Base-by-base conservation (phyloP, 768 basidiomycete genomes). In the Auricularia auricula-judae region DNA sequence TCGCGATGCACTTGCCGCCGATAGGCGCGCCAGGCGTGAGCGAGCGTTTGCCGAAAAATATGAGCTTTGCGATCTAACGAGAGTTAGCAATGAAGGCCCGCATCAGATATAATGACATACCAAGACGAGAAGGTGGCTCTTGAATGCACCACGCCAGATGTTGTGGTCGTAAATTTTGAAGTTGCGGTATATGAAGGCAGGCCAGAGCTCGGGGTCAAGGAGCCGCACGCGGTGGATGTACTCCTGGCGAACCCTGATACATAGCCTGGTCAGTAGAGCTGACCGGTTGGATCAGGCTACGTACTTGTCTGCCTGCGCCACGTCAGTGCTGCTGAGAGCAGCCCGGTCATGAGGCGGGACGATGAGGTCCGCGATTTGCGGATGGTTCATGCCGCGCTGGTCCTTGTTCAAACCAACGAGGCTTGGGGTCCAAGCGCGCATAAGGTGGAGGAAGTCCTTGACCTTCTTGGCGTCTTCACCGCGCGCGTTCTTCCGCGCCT, bases 391-490 rank as follows among this genome's bases (percentile, higher is more conserved):
- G 10, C 47, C 47, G 47, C 47, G 47, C 16, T 16, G 16, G 16
- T 16, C 14, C 47, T 51, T 51, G 47, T 5, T 16, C 47, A 18
- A 16, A 8, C 21, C 21, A 4, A 21, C 47, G 47, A 51, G 47
- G 4, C 10, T 18, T 16, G 47, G 47, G 14, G 47, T 51, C 47
- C 47, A 51, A 12, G 36, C 36, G 36, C 47, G 47, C 16, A 51
- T 2, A 53, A 16, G 2, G 16, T 34, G 8, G 3, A 29, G 7
- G 23, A 2, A 2, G 34, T 42, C 62, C 42, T 62, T 62, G 62
- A 43, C 29, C 29, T 43, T 35, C 43, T 62, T 62, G 43, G 42
- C 42, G 62, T 62, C 62, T 21, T 62, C 36, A 14, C 62, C 62
- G 16, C 62, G 62, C 36, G 14, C 42, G 21, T 62, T 44, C 16